Conservation (phyloP, 1,284 basidiomycete genomes). For the Ceratobasidium sp. region DNA sequence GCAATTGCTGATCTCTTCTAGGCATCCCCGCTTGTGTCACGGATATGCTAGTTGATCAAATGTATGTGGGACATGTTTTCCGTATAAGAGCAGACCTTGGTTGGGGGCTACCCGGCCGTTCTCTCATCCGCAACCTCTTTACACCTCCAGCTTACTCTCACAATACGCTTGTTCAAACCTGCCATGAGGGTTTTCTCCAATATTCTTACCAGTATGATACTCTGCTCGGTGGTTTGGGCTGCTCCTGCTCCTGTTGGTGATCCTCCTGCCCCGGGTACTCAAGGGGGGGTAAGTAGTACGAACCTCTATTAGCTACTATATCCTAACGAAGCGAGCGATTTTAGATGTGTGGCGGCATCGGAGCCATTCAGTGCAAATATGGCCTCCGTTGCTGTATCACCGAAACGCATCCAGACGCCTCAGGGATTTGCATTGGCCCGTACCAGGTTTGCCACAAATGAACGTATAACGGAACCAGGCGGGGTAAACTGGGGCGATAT, state of each 20-base stretch:
- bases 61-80: too few species aligned
- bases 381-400: background rate
- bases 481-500: too few species aligned
- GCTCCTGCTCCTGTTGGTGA: background rate
- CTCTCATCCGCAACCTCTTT: too few species aligned
- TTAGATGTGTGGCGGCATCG: background rate
- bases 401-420: background rate
- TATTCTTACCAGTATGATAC: background rate
- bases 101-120: too few species aligned
- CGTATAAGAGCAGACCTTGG: background rate
- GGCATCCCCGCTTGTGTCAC: too few species aligned
- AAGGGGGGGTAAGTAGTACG: background rate
- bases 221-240: background rate
- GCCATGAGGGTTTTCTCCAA: too few species aligned
- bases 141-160: too few species aligned
- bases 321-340: background rate
- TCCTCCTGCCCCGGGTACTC: background rate
- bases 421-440: background rate
- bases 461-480: too few species aligned
- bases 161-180: too few species aligned
- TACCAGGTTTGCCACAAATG: background rate
- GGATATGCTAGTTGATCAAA: too few species aligned
- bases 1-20: too few species aligned
- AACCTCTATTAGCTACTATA: background rate
- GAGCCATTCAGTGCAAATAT: background rate